Percentiles rank a stretch among this genome's conserved stretches.
Evolutionary conservation across 306 rosid genomes (phyloP).

Genomic region (Abrus precatorius): DNA sequence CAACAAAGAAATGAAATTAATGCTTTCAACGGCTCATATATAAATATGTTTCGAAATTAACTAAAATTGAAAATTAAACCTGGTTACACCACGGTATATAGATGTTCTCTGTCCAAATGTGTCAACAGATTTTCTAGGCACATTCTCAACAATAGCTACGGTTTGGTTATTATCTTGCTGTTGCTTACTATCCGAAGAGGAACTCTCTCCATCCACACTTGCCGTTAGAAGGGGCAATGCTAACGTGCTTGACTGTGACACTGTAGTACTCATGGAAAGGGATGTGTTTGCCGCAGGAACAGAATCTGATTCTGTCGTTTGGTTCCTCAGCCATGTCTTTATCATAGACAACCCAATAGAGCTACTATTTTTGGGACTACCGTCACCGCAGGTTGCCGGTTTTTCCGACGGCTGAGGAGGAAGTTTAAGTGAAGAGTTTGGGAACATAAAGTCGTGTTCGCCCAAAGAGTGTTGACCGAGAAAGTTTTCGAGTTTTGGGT

Average conservation of each 20-base stretch:
- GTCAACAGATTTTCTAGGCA: constrained; percentile 68
- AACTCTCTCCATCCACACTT: not conserved
- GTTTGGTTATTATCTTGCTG: not conserved
- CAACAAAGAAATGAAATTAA: no score
- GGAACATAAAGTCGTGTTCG: constrained; percentile 1
- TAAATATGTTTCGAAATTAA: not conserved
- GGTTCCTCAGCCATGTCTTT: constrained; percentile 77
- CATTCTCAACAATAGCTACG: constrained; percentile 46
- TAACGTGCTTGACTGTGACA: not conserved
- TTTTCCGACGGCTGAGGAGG: not conserved
- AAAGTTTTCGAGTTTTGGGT: constrained; percentile 78
- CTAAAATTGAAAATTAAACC: constrained; percentile 46
- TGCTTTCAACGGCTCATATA: no score
- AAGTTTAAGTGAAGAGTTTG: no score
- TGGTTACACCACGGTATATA: constrained; percentile 80
- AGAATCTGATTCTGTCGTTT: constrained; percentile 49
- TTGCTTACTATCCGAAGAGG: not conserved
- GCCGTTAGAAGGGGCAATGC: not conserved
- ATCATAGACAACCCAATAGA: constrained; percentile 78
- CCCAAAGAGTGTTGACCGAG: constrained; percentile 69
- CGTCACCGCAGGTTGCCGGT: not conserved
- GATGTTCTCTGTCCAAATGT: constrained; percentile 80
- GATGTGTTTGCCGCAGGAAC: constrained; percentile 45
- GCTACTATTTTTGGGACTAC: constrained; percentile 20
- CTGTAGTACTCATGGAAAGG: constrained; percentile 57